Evolutionary conservation across 2,329 filamentous ascomycete genomes (phyloP).

Genomic region (Claviceps digitariae): DNA sequence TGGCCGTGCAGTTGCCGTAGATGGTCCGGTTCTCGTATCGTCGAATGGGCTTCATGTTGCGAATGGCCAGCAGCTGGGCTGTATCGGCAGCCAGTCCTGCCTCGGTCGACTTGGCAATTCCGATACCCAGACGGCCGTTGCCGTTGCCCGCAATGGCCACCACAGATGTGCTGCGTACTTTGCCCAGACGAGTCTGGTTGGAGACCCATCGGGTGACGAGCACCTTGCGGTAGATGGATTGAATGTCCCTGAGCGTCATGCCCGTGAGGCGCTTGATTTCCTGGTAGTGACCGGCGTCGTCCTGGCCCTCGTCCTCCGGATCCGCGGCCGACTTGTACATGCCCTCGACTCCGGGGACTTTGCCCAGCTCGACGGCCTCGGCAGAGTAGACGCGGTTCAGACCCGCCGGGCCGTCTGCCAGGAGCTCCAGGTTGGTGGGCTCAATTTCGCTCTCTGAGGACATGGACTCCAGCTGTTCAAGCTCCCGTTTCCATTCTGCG

Average conservation of each 20-base stretch:
- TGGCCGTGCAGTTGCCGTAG: constrained; percentile 68
- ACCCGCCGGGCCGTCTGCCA: constrained; percentile 23
- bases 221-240: constrained; percentile 50
- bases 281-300: constrained; percentile 36
- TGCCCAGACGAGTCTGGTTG: constrained; percentile 95
- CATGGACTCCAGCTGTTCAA: constrained; percentile 19
- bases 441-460: constrained; percentile 18
- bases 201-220: constrained; percentile 62
- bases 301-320: constrained; percentile 35
- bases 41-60: constrained; percentile 84
- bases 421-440: constrained; percentile 23
- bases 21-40: constrained; percentile 89
- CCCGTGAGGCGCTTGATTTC: constrained; percentile 42
- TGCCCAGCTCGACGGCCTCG: constrained; percentile 35
- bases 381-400: constrained; percentile 24
- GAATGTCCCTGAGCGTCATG: constrained; percentile 37
- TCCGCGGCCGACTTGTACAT: constrained; percentile 35
- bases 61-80: constrained; percentile 67
- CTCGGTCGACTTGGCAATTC: constrained; percentile 80
- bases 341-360: constrained; percentile 39
- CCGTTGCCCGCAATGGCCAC: constrained; percentile 77
- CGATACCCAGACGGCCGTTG: constrained; percentile 74
- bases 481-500: constrained; percentile 23
- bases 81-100: constrained; percentile 51
- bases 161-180: constrained; percentile 64